phyloP scores from a whole-genome alignment of 2,329 filamentous ascomycete genomes.

The Coniochaeta prunicola region DNA sequence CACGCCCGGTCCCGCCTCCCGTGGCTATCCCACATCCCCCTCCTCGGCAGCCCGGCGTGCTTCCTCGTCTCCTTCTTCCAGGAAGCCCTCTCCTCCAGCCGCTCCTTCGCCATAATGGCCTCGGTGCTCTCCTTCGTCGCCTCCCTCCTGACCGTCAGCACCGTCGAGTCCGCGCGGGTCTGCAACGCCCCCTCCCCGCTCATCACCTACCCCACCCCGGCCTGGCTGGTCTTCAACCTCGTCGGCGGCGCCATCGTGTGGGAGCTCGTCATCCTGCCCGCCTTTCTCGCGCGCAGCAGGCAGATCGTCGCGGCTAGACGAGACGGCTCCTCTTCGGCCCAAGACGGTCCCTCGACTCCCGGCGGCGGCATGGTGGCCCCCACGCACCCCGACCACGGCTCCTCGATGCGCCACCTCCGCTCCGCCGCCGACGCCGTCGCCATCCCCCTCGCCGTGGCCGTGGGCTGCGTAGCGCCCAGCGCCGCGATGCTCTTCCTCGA shows the following conservation, averaged over 20 bases:
- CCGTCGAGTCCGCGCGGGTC: constrained; percentile 40
- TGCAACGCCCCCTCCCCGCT: constrained; percentile 23
- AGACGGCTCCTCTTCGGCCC: no score
- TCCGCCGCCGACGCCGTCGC: constrained; percentile 48
- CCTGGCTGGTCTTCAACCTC: constrained; percentile 41
- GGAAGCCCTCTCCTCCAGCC: constrained; percentile 31
- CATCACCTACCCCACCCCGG: constrained; percentile 24
- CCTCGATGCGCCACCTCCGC: constrained; percentile 27
- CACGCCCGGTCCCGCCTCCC: constrained; percentile 39
- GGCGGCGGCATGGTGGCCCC: constrained; percentile 12
- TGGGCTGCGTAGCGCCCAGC: constrained; percentile 41
- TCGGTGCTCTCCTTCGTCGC: constrained; percentile 35
- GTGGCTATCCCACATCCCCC: constrained; percentile 33
- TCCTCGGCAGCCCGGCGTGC: constrained; percentile 38
- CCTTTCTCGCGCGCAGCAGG: constrained; percentile 36
- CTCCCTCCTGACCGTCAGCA: constrained; percentile 39
- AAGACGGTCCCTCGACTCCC: background rate
- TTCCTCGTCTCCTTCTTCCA: constrained; percentile 44
- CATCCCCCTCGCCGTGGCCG: constrained; percentile 39
- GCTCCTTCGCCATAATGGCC: constrained; percentile 32
- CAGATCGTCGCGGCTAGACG: constrained; percentile 22
- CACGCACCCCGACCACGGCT: constrained; percentile 19
- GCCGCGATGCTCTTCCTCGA: constrained; percentile 36
- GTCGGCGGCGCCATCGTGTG: constrained; percentile 42
- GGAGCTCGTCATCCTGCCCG: constrained; percentile 43